A percentile compares a stretch with the other conserved stretches of the same genome.
These are phyloP conservation scores for Crithidia expoeki DNA, from an alignment of 208 protist genomes.

Conservation along the genomic window DNA sequence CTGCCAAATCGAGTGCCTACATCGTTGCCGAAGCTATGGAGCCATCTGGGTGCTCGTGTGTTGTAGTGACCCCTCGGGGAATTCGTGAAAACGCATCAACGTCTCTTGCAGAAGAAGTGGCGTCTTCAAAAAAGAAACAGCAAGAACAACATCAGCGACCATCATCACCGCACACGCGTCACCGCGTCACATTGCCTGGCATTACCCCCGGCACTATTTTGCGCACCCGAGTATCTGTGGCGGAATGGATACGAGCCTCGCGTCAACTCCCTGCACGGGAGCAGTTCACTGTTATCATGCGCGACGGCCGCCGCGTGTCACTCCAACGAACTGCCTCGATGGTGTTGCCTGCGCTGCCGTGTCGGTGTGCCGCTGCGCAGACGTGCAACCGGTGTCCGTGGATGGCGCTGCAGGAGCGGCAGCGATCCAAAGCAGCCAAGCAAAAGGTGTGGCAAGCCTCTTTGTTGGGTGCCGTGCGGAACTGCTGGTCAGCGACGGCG, in stretches of 20 bases:
- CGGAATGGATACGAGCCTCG: slow-evolving; percentile 27
- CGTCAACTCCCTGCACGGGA: slow-evolving; percentile 21
- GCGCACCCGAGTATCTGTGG: slow-evolving; percentile 28
- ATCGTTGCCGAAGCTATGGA: slow-evolving; percentile 32
- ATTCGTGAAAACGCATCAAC: neutral
- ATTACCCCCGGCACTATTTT: slow-evolving; percentile 37
- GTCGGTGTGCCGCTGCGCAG: slow-evolving; percentile 28
- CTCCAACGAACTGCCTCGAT: neutral
- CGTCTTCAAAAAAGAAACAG: neutral
- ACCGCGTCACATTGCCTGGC: slow-evolving; percentile 29
- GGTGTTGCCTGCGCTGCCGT: slow-evolving; percentile 35
- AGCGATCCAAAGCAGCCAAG: slow-evolving; percentile 13
- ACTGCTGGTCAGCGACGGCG: neutral
- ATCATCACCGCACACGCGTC: neutral
- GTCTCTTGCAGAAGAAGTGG: neutral
- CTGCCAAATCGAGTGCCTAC: slow-evolving; percentile 20
- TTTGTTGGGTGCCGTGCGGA: slow-evolving; percentile 20
- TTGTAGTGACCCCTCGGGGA: slow-evolving; percentile 10
- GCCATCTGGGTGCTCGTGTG: slow-evolving; percentile 25
- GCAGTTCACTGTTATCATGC: slow-evolving; percentile 29
- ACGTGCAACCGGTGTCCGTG: slow-evolving; percentile 73
- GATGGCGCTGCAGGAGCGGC: slow-evolving; percentile 47
- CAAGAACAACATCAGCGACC: neutral
- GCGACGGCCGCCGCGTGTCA: slow-evolving; percentile 10
- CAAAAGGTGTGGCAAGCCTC: slow-evolving; percentile 46